A percentile compares a stretch with the other conserved stretches of the same genome.
phyloP scores from a whole-genome alignment of 1,284 basidiomycete species.

The Golubevia sp. region DNA sequence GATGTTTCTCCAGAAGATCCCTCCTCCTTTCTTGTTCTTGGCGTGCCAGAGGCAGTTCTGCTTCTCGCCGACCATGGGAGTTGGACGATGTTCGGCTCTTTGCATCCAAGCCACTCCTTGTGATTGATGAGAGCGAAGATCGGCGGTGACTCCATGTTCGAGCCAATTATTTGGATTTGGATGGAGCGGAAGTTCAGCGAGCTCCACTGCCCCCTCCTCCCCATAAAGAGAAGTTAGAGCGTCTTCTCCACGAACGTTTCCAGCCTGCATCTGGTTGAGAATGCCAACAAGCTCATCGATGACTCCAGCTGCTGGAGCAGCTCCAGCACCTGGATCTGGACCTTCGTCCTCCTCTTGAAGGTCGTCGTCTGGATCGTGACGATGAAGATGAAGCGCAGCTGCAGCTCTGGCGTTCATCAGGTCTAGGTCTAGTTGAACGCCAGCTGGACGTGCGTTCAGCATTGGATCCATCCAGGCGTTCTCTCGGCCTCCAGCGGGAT shows the following conservation, averaged over 20 bases:
- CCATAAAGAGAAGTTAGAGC: constrained; percentile 8
- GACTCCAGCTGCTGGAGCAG: neutral
- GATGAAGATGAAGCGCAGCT: neutral
- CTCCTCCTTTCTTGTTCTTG: neutral
- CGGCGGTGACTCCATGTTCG: neutral
- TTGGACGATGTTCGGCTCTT: constrained; percentile 9
- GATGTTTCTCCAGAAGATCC: neutral
- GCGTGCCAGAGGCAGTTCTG: neutral
- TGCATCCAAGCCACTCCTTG: constrained; percentile 17
- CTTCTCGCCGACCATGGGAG: neutral
- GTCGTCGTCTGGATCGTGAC: neutral
- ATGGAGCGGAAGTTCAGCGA: constrained; percentile 8
- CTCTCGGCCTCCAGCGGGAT: too few species aligned
- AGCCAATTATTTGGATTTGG: constrained; percentile 1
- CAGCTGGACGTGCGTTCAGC: too few species aligned
- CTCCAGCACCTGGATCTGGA: neutral
- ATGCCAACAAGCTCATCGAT: neutral
- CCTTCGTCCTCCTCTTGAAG: neutral
- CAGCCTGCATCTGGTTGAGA: neutral
- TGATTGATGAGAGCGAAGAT: constrained; percentile 9
- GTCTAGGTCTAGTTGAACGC: too few species aligned
- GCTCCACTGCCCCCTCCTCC: constrained; percentile 7
- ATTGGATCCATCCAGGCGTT: too few species aligned
- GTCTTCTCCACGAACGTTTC: constrained; percentile 5
- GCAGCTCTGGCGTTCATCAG: neutral